These are phyloP conservation scores for Echites panduratus DNA, from an alignment of 257 asterid genomes.

Conservation along the genomic window DNA sequence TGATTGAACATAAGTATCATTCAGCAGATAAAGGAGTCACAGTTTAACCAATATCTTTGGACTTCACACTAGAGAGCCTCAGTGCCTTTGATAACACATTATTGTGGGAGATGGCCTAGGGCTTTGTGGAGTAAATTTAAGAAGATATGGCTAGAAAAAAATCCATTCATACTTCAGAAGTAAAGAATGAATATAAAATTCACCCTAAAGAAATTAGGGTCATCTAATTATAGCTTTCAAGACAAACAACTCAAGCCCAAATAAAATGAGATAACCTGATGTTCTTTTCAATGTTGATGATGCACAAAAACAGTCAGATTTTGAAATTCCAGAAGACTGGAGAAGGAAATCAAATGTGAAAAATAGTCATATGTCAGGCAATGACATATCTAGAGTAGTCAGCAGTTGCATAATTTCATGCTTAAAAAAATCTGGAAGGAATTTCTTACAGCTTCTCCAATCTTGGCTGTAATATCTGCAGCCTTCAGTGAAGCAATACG, in stretches of 20 bases:
- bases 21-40: background rate
- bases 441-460: constrained; percentile 65
- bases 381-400: background rate
- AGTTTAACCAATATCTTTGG: background rate
- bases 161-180: background rate
- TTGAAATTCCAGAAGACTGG: background rate
- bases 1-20: background rate
- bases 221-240: background rate
- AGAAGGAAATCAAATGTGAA: background rate
- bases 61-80: background rate
- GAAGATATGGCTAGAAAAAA: background rate
- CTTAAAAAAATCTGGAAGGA: constrained; percentile 6
- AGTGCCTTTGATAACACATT: background rate
- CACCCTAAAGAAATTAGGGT: background rate
- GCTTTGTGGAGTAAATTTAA: background rate
- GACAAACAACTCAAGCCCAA: background rate
- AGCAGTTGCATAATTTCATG: background rate
- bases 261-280: background rate
- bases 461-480: constrained; percentile 78
- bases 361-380: background rate
- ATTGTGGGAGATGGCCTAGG: background rate
- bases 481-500: constrained; percentile 90
- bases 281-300: background rate
- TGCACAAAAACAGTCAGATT: background rate
- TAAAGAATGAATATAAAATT: background rate